Percentiles rank a stretch among this genome's conserved stretches.
phyloP scores from a whole-genome alignment of 1,284 basidiomycete genomes.

The Boletus sp. region DNA sequence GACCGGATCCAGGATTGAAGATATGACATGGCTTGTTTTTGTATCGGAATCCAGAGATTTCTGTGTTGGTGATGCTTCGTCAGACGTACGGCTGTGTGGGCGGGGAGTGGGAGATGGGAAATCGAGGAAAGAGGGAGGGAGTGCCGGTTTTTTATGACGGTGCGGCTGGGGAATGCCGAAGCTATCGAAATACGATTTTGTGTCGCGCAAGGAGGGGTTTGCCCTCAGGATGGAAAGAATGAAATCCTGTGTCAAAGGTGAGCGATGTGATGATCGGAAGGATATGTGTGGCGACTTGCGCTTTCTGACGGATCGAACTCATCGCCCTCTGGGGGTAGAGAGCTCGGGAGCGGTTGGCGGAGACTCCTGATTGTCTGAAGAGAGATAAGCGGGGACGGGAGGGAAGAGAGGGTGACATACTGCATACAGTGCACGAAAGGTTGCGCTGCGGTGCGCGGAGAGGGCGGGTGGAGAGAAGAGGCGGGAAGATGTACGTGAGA shows the following conservation, averaged over 20 bases:
- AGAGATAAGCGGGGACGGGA: slow-evolving; percentile 7
- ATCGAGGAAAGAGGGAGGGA: slow-evolving; percentile 25
- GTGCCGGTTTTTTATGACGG: slow-evolving; percentile 26
- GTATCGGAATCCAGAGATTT: slow-evolving; percentile 23
- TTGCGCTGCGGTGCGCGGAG: slow-evolving; percentile 35
- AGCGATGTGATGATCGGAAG: slow-evolving; percentile 1
- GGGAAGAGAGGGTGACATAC: slow-evolving; percentile 37
- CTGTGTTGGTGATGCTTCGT: slow-evolving; percentile 25
- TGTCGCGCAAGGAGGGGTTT: slow-evolving; percentile 90
- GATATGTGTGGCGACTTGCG: slow-evolving; percentile 35
- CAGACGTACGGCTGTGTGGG: slow-evolving; percentile 10
- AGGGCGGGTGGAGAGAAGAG: slow-evolving; percentile 20
- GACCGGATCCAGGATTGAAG: slow-evolving; percentile 84
- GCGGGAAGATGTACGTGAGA: slow-evolving; percentile 1
- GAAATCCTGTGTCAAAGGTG: slow-evolving; percentile 70
- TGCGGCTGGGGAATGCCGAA: slow-evolving; percentile 62
- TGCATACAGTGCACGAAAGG: slow-evolving; percentile 62
- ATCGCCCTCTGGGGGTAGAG: slow-evolving; percentile 38
- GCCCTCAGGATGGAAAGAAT: slow-evolving; percentile 94
- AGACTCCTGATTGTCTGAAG: slow-evolving; percentile 50
- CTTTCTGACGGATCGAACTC: slow-evolving; percentile 52
- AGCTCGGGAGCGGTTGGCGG: slow-evolving; percentile 31
- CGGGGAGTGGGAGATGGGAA: slow-evolving; percentile 13
- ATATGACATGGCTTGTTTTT: slow-evolving; percentile 55
- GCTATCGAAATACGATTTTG: slow-evolving; percentile 84